Base-by-base conservation (phyloP, 345 rosid species). In the Camelina sativa region DNA sequence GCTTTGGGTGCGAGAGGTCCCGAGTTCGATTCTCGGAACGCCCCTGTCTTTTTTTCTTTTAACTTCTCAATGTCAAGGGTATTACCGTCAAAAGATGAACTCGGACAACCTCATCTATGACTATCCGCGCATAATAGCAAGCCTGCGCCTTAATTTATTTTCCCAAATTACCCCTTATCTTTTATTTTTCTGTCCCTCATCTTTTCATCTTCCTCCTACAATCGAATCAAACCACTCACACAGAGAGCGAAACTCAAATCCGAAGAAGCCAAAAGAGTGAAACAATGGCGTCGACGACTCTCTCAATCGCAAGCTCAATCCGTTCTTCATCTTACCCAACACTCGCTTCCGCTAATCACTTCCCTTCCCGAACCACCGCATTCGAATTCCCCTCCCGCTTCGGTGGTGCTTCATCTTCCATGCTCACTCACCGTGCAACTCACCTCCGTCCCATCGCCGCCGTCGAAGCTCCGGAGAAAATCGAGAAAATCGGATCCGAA, bases 1-100 rank as follows among this genome's bases (percentile, higher is more conserved):
- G 86, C 92, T 89, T 91, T 81, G 89, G 88, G 89, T 89, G 87
- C 88, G 81, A 86, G 86, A 87, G 91, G 91, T 86, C 92, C 87
- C 86, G 88, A 86, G 90, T 89, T 89, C 89, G 79, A 92, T 88
- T 88, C 89, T 86, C 87, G 86, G 91, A 92, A 90, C 83, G 84
- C 82, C 84, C 80, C 70, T 11, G 34, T 4, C 0, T 9, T 4
- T 11, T 23, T 25, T 12, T n/a, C n/a, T n/a, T n/a, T 28, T 1
- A 0, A 53, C 6, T 7, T 19, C 11, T 0, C 11, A 11, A 19
- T 0, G 0, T 8, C 0, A 7, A 12, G 35, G 50, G 50, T 40
- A 61, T 0, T 12, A 40, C 40, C 66, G 66, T 61, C 7, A 40
- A 12, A 1, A 40, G 6, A 12, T 6, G 3, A 60, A 35, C 5